Percentiles rank a stretch among this genome's conserved stretches.
phyloP scores from a whole-genome alignment of 139 green algal genomes.

The Tetraselmis striata region DNA sequence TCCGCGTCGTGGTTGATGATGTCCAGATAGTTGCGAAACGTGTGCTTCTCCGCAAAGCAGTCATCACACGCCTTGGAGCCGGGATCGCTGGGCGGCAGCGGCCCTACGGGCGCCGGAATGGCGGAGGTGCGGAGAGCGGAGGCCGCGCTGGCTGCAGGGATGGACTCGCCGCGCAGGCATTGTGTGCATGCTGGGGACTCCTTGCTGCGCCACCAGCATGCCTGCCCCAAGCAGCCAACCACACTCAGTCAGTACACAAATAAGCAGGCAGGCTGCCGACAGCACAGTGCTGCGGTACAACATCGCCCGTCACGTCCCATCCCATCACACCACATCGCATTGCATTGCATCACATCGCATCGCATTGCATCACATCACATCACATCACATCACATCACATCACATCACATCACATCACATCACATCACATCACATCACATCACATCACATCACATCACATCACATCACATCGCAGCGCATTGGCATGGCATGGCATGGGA shows the following conservation, averaged over 20 bases:
- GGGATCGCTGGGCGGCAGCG: background rate
- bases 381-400: background rate
- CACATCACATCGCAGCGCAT: too few species aligned
- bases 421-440: background rate
- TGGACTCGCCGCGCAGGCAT: background rate
- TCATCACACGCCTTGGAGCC: background rate
- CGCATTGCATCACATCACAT: background rate
- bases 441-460: too few species aligned
- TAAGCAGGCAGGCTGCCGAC: background rate
- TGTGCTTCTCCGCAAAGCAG: background rate
- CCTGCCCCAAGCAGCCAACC: background rate
- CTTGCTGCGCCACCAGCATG: background rate
- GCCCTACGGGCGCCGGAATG: background rate
- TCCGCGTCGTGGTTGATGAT: background rate
- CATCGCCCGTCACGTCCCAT: too few species aligned
- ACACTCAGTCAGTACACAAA: background rate
- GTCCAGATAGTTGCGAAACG: background rate
- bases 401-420: background rate
- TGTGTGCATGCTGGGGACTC: background rate
- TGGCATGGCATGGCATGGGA: too few species aligned
- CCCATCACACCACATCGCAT: too few species aligned
- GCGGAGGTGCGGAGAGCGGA: background rate
- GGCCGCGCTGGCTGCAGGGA: background rate
- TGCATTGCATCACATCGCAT: background rate
- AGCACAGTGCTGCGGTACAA: too few species aligned